These are phyloP conservation scores for Blakeslea trispora DNA, from an alignment of 371 early-diverging fungal species.

Conservation along the genomic window DNA sequence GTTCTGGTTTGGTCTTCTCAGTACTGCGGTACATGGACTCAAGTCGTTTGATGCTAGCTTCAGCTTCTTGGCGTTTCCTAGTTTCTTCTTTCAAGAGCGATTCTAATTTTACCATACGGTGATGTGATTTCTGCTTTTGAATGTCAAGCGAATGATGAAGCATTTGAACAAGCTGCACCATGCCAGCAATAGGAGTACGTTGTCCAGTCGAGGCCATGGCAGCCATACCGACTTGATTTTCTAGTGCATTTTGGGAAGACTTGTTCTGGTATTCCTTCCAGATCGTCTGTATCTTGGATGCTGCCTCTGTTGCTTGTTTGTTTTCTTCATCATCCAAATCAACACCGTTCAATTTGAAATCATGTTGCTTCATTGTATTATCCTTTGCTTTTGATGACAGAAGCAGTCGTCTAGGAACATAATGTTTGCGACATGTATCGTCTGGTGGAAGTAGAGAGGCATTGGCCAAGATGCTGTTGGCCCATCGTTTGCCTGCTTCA, in stretches of 20 bases:
- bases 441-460: conserved; percentile 31
- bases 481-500: conserved; percentile 44
- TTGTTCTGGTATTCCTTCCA: conserved; percentile 27
- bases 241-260: conserved; percentile 1
- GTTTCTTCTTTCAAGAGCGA: conserved; percentile 26
- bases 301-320: conserved; percentile 5
- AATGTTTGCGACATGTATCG: conserved; percentile 29
- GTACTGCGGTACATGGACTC: conserved; percentile 4
- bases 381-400: no score
- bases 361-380: background rate
- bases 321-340: background rate
- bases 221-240: conserved; percentile 15
- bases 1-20: no score
- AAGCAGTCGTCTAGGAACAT: conserved; percentile 33
- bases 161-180: conserved; percentile 34
- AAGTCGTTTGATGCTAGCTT: conserved; percentile 17
- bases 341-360: background rate
- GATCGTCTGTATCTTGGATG: conserved; percentile 18
- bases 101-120: conserved; percentile 32
- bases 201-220: conserved; percentile 15
- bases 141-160: conserved; percentile 28
- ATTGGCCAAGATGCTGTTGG: conserved; percentile 18
- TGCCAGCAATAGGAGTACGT: conserved; percentile 28
- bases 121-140: conserved; percentile 25
- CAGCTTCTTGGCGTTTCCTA: conserved; percentile 18